A percentile compares a stretch with the other conserved stretches of the same genome.
Conservation (phyloP, 805 yeast species). For the Candida glaebosa region DNA sequence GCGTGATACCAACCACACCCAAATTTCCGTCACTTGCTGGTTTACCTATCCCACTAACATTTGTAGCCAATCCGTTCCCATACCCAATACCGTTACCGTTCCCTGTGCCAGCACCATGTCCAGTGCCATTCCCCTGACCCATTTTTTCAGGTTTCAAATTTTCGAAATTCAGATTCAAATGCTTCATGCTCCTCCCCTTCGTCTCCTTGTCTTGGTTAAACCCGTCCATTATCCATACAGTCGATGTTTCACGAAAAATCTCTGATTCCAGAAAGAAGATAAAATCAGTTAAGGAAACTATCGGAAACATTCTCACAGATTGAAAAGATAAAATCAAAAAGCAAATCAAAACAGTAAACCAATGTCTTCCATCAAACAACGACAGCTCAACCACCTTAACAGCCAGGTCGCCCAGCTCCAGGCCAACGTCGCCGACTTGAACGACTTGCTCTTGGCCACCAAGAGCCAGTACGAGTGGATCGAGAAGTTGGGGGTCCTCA, state of each 20-base stretch:
- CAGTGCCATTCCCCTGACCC: background rate
- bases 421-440: slow-evolving; percentile 52
- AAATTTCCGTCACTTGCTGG: too few relatives aligned
- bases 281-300: background rate
- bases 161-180: background rate
- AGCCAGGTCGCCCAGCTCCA: slow-evolving; percentile 41
- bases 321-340: too few relatives aligned
- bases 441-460: slow-evolving; percentile 47
- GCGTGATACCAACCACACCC: background rate
- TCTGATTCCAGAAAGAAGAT: background rate
- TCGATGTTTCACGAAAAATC: background rate
- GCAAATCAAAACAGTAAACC: too few relatives aligned
- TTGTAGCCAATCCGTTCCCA: background rate
- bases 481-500: slow-evolving; percentile 52
- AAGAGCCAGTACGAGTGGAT: slow-evolving; percentile 51
- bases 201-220: background rate
- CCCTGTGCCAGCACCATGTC: background rate
- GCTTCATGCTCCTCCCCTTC: too few relatives aligned
- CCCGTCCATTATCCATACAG: background rate
- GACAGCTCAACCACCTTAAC: slow-evolving; percentile 43
- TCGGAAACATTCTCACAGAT: background rate
- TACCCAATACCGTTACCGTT: background rate
- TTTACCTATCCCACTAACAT: background rate
- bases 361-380: slow-evolving; percentile 7
- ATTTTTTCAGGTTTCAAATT: background rate